Conservation (phyloP, 306 rosid genomes). For the Cajanus cajan region DNA sequence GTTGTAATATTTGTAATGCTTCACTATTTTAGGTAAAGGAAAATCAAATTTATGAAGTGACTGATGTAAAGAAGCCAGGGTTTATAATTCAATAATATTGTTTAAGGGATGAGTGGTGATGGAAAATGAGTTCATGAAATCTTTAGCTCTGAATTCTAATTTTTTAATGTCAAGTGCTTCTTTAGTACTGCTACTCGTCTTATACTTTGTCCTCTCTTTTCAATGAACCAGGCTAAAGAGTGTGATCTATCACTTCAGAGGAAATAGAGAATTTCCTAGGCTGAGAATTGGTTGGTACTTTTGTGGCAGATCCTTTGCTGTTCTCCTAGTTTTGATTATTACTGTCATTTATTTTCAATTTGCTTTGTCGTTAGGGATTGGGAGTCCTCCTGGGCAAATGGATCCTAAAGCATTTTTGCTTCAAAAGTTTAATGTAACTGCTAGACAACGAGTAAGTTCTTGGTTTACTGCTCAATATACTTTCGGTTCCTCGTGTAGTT, state of each 20-base stretch:
- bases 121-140: constrained; percentile 31
- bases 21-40: constrained; percentile 4
- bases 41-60: not conserved
- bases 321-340: not conserved
- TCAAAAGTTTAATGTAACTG: constrained; percentile 69
- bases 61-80: not conserved
- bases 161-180: constrained; percentile 23
- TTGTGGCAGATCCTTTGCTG: not conserved
- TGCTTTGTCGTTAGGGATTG: constrained; percentile 60
- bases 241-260: constrained; percentile 74
- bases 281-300: constrained; percentile 74
- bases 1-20: constrained; percentile 13
- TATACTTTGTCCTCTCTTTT: constrained; percentile 24
- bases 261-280: constrained; percentile 80
- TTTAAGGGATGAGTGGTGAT: constrained; percentile 16
- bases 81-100: constrained; percentile 20
- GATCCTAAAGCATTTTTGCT: constrained; percentile 98
- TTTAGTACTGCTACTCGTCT: not conserved
- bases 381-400: constrained; percentile 96
- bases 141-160: constrained; percentile 22
- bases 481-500: constrained; percentile 10
- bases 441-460: constrained; percentile 78
- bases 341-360: constrained; percentile 9
- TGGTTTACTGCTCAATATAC: not conserved
- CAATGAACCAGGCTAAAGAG: constrained; percentile 71